phyloP scores from a whole-genome alignment of 495 filamentous ascomycete species.

The Talaromyces wortmannii region DNA sequence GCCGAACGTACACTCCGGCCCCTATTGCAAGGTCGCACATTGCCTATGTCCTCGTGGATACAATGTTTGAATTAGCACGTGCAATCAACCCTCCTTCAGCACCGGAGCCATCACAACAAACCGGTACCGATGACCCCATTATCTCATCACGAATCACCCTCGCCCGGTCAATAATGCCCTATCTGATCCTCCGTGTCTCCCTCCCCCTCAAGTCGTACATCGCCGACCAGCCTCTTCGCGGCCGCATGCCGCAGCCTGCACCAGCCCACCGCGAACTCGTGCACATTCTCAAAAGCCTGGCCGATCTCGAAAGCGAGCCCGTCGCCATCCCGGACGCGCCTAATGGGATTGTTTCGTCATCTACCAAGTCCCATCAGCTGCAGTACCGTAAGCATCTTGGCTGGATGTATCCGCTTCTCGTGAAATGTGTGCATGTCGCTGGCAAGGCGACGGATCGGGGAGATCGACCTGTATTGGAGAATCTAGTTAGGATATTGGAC shows the following conservation, averaged over 20 bases:
- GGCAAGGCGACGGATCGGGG: constrained; percentile 53
- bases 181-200: constrained; percentile 75
- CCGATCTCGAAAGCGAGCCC: constrained; percentile 61
- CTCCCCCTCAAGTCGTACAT: constrained; percentile 76
- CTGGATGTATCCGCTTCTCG: constrained; percentile 75
- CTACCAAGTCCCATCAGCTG: not conserved
- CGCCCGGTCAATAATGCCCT: constrained; percentile 71
- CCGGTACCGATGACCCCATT: constrained; percentile 18
- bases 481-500: constrained; percentile 59
- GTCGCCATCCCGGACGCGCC: constrained; percentile 61
- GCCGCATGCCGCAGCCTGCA: constrained; percentile 85
- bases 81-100: constrained; percentile 8
- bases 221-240: constrained; percentile 86
- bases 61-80: constrained; percentile 65
- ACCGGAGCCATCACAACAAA: not conserved
- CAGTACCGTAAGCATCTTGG: constrained; percentile 64
- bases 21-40: constrained; percentile 63
- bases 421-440: constrained; percentile 61
- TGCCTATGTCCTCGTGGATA: constrained; percentile 72
- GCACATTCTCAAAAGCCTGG: constrained; percentile 58
- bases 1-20: constrained; percentile 61
- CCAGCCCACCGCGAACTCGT: constrained; percentile 72
- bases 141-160: constrained; percentile 44
- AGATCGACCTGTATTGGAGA: constrained; percentile 49
- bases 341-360: constrained; percentile 12